Evolutionary conservation across 306 rosid genomes (phyloP).

Genomic region (Malus sylvestris): DNA sequence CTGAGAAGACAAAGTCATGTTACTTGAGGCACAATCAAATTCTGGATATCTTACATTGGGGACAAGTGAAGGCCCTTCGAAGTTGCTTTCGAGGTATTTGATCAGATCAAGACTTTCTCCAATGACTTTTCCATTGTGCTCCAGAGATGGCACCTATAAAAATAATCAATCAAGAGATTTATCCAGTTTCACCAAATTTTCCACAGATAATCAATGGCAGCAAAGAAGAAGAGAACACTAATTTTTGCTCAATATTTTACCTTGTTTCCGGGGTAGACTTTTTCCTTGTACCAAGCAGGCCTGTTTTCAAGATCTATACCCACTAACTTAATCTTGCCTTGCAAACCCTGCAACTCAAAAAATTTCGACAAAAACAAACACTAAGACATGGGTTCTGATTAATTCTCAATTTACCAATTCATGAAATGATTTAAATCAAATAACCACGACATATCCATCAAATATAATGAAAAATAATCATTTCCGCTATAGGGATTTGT

Average conservation of each 20-base stretch:
- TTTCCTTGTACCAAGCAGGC: slow-evolving; percentile 85
- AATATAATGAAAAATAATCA: too few relatives aligned
- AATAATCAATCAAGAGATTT: background rate
- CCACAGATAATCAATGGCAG: background rate
- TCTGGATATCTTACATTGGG: slow-evolving; percentile 40
- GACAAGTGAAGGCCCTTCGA: slow-evolving; percentile 50
- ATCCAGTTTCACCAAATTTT: background rate
- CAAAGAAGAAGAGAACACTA: background rate
- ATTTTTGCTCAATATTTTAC: slow-evolving; percentile 12
- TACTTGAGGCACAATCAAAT: background rate
- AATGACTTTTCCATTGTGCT: slow-evolving; percentile 70
- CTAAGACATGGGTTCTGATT: background rate
- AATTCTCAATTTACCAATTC: background rate
- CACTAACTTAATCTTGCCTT: slow-evolving; percentile 62
- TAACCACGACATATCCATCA: too few relatives aligned
- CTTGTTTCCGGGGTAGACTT: slow-evolving; percentile 60
- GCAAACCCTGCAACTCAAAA: slow-evolving; percentile 47
- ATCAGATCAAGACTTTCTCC: slow-evolving; percentile 90
- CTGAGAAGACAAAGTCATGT: background rate
- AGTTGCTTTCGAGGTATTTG: slow-evolving; percentile 57
- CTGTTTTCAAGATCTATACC: slow-evolving; percentile 52
- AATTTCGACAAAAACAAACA: background rate
- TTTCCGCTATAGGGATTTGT: background rate
- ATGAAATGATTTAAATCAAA: too few relatives aligned
- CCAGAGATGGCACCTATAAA: slow-evolving; percentile 71